These are phyloP conservation scores for Pseudogymnoascus sp. DNA, from an alignment of 2,329 filamentous ascomycete species.

Conservation along the genomic window DNA sequence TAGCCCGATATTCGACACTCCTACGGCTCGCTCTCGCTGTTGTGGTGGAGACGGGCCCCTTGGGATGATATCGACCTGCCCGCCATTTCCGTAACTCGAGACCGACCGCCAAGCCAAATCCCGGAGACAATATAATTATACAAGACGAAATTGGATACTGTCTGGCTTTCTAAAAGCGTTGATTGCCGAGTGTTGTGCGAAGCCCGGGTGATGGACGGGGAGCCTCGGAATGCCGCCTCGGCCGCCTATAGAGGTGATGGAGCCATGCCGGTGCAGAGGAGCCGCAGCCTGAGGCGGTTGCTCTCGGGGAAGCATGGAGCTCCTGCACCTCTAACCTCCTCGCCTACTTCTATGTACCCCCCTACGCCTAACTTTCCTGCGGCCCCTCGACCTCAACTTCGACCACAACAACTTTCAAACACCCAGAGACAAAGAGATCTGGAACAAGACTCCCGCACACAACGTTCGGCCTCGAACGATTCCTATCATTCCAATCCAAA, in stretches of 20 bases:
- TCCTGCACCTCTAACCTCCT: not conserved
- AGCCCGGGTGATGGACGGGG: slow-evolving; percentile 1
- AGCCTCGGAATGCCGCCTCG: slow-evolving; percentile 4
- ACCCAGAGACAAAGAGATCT: slow-evolving; percentile 3
- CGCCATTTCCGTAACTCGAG: slow-evolving; percentile 1
- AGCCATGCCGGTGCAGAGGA: slow-evolving; percentile 2
- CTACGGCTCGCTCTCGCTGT: slow-evolving; percentile 8
- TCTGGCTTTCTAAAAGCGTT: not conserved
- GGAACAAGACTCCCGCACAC: slow-evolving; percentile 1
- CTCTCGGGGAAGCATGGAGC: not conserved
- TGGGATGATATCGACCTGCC: slow-evolving; percentile 3
- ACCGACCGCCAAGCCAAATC: not conserved
- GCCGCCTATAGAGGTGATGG: slow-evolving; percentile 4
- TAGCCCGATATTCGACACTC: not conserved
- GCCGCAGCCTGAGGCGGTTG: not conserved
- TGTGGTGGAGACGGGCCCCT: slow-evolving; percentile 7
- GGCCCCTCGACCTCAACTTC: not conserved
- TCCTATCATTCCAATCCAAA: not conserved
- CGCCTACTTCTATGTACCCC: not conserved
- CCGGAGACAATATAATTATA: not conserved
- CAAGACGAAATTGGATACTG: not conserved
- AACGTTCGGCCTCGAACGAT: slow-evolving; percentile 3
- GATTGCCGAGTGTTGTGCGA: not conserved
- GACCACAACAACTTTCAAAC: not conserved
- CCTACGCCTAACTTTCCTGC: not conserved